A percentile compares a stretch with the other conserved stretches of the same genome.
phyloP scores from a whole-genome alignment of 2,329 filamentous ascomycete genomes.

The Bipolaris bicolor region DNA sequence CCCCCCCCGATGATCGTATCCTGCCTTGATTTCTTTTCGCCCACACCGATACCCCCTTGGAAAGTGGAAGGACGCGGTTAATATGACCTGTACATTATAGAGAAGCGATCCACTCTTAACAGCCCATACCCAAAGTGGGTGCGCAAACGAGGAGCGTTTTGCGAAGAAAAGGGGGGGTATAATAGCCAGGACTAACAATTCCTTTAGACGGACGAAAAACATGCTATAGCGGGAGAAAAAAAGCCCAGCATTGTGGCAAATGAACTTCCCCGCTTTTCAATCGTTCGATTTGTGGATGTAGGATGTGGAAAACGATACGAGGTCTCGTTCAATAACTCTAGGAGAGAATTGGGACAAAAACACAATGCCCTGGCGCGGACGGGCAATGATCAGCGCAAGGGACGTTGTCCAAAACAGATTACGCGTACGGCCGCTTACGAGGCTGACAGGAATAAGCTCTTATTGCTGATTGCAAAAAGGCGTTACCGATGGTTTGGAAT shows the following conservation, averaged over 20 bases:
- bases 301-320: too few relatives aligned
- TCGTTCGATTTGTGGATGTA: too few relatives aligned
- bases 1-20: background rate
- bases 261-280: too few relatives aligned
- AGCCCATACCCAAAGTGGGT: background rate
- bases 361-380: background rate
- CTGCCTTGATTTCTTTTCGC: background rate
- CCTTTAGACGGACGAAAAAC: too few relatives aligned
- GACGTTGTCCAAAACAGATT: background rate
- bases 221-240: too few relatives aligned
- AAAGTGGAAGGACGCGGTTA: background rate
- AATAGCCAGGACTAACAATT: background rate
- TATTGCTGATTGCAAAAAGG: background rate
- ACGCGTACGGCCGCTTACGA: slow-evolving; percentile 2
- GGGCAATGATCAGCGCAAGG: slow-evolving; percentile 8
- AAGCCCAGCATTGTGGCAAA: too few relatives aligned
- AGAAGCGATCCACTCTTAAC: background rate
- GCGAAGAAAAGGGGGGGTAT: background rate
- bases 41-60: background rate
- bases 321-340: too few relatives aligned
- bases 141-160: background rate
- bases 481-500: background rate
- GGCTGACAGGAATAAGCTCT: background rate
- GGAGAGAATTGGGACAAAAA: too few relatives aligned
- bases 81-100: background rate